These are phyloP conservation scores for Rhododendron ovatum DNA, from an alignment of 148 eudicot genomes.

Conservation along the genomic window DNA sequence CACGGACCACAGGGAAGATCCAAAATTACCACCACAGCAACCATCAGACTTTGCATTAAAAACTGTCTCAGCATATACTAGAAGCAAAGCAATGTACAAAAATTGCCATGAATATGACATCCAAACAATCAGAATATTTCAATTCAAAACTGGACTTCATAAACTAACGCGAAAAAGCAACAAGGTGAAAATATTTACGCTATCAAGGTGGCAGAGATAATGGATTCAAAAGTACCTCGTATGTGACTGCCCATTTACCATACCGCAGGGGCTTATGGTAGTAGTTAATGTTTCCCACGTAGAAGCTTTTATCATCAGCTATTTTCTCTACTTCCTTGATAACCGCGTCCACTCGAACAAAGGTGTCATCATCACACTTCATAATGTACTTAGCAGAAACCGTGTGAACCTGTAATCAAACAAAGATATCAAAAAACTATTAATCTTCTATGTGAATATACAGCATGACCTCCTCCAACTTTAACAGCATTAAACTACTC, in stretches of 20 bases:
- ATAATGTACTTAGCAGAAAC: constrained; percentile 77
- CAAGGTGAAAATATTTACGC: background rate
- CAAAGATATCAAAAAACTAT: background rate
- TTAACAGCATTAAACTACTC: constrained; percentile 13
- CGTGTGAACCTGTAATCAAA: constrained; percentile 50
- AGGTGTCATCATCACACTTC: constrained; percentile 98
- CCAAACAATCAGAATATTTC: background rate
- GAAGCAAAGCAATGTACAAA: background rate
- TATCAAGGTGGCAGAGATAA: background rate
- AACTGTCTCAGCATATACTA: background rate
- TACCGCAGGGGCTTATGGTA: constrained; percentile 76
- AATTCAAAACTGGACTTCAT: background rate
- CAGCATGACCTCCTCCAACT: background rate
- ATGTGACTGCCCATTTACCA: constrained; percentile 99
- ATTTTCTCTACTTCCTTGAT: constrained; percentile 56
- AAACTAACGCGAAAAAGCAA: background rate
- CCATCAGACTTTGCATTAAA: background rate
- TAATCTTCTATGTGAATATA: background rate
- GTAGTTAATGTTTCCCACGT: constrained; percentile 82
- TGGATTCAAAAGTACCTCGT: constrained; percentile 54
- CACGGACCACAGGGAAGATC: background rate
- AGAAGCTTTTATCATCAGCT: constrained; percentile 55
- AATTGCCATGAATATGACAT: constrained; percentile 4
- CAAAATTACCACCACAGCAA: background rate
- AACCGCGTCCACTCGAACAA: constrained; percentile 76